These are phyloP conservation scores for Miscanthus lutarioriparius DNA, from an alignment of 176 grass and related monocot genomes.

Conservation along the genomic window DNA sequence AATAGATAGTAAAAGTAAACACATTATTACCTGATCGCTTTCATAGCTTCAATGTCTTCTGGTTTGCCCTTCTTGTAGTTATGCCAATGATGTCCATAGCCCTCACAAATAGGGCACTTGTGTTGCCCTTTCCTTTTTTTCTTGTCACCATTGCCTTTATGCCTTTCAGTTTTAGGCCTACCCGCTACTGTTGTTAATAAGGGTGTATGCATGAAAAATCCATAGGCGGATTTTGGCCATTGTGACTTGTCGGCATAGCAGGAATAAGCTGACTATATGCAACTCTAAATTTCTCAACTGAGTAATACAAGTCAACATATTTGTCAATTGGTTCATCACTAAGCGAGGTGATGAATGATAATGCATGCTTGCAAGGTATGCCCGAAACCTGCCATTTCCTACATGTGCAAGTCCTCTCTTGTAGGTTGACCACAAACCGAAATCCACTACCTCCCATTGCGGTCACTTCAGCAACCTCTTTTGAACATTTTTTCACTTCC, in stretches of 20 bases:
- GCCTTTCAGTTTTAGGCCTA: neutral
- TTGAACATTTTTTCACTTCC: too few species aligned
- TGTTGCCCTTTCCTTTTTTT: neutral
- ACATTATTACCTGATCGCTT: neutral
- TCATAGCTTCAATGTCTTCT: too few species aligned
- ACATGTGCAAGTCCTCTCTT: neutral
- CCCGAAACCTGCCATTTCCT: neutral
- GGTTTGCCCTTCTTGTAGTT: neutral
- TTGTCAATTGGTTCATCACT: neutral
- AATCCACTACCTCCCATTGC: too few species aligned
- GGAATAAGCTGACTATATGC: neutral
- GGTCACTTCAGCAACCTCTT: too few species aligned
- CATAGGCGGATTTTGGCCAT: neutral
- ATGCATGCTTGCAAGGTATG: neutral
- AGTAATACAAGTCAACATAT: neutral
- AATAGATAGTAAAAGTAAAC: neutral
- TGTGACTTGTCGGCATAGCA: neutral
- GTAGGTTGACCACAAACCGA: neutral
- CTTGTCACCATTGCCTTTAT: neutral
- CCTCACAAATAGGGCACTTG: neutral
- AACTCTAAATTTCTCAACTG: neutral
- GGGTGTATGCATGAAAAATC: constrained; percentile 10
- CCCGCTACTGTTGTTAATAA: neutral
- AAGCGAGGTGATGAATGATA: neutral
- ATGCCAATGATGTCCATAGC: neutral